Percentiles rank a stretch among this genome's conserved stretches.
These are phyloP conservation scores for Pittosporum tobira DNA, from an alignment of 129 eudicot species.

Conservation along the genomic window DNA sequence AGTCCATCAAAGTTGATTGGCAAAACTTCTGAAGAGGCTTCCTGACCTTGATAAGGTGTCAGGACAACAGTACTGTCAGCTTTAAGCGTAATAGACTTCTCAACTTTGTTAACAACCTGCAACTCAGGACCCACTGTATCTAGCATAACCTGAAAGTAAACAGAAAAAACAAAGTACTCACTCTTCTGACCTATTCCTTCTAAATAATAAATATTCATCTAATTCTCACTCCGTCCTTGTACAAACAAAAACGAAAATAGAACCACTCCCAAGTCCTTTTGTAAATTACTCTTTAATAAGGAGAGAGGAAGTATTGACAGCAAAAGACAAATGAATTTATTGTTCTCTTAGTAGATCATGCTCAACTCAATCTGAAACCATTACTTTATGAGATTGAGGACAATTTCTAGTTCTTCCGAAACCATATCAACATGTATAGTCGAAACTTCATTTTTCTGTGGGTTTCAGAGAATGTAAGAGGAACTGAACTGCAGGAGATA, in stretches of 20 bases:
- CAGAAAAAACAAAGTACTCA: neutral
- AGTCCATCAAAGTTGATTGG: conserved; percentile 85
- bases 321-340: neutral
- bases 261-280: too few species aligned
- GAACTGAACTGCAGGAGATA: neutral
- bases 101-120: conserved; percentile 73
- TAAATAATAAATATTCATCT: neutral
- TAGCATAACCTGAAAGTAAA: conserved; percentile 68
- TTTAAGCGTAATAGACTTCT: conserved; percentile 59
- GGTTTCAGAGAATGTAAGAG: neutral
- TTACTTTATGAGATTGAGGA: neutral
- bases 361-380: neutral
- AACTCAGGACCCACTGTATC: conserved; percentile 91
- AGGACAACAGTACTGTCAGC: conserved; percentile 65
- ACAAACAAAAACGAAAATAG: too few species aligned
- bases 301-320: neutral
- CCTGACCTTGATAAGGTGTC: conserved; percentile 78
- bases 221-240: too few species aligned
- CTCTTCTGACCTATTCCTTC: neutral
- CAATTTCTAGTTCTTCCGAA: neutral
- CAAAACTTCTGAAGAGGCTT: conserved; percentile 62
- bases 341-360: neutral
- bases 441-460: neutral
- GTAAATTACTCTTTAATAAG: too few species aligned
- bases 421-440: neutral